Evolutionary conservation across 2,329 filamentous ascomycete species (phyloP).

Genomic region (Dothiorella sarmentorum): DNA sequence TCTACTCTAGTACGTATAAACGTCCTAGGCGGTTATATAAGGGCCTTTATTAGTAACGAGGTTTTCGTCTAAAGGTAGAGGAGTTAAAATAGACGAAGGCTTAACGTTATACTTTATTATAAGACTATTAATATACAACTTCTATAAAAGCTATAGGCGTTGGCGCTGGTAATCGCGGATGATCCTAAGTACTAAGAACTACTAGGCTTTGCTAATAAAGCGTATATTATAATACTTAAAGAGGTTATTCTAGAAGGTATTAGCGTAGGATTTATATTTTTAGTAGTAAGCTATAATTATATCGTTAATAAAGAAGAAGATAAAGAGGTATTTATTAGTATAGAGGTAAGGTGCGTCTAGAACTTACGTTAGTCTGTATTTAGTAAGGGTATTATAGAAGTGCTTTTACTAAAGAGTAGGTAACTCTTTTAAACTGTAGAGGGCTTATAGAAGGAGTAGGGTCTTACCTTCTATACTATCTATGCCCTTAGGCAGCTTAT

Average conservation of each 20-base stretch:
- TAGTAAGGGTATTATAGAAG: constrained; percentile 17
- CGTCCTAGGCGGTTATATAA: constrained; percentile 7
- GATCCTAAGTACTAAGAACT: constrained; percentile 20
- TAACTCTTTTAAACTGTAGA: constrained; percentile 25
- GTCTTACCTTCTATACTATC: not conserved
- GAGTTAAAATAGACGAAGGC: constrained; percentile 14
- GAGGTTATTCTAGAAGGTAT: constrained; percentile 17
- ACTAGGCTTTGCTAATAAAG: constrained; percentile 14
- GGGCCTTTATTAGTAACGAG: constrained; percentile 13
- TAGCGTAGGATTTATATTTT: not conserved
- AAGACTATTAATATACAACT: not conserved
- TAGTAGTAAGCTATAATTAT: constrained; percentile 10
- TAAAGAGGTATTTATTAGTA: constrained; percentile 17
- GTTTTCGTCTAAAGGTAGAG: not conserved
- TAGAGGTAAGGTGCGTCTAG: constrained; percentile 19
- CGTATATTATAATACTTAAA: constrained; percentile 10
- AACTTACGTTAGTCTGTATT: constrained; percentile 20
- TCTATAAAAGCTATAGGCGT: constrained; percentile 19
- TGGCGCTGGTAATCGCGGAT: constrained; percentile 2
- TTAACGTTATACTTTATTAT: constrained; percentile 21
- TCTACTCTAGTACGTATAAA: constrained; percentile 21
- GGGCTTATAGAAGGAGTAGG: constrained; percentile 21
- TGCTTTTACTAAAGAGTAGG: constrained; percentile 24
- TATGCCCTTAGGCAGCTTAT: constrained; percentile 22
- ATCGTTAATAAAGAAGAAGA: constrained; percentile 22